Evolutionary conservation across 2,329 filamentous ascomycete genomes (phyloP), one percentile per base, ranked within the genome.

Genomic region (Fusarium anthophilum): DNA sequence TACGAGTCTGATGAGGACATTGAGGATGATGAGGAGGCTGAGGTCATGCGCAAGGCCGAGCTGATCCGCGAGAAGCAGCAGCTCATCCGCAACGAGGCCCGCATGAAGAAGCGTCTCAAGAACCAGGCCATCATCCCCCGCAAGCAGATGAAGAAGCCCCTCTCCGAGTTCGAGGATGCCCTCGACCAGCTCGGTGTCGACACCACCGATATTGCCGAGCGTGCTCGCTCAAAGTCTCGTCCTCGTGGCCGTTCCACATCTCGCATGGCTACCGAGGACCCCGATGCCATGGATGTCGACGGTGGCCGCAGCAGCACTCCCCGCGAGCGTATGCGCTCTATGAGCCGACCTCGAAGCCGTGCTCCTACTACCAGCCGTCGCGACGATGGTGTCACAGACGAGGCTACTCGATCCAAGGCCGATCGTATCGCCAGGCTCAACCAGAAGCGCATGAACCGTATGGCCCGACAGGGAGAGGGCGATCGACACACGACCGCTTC

Each of bases 401-500:
- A 91, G 74, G 83, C 82, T 61, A 86, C 89, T 56, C 90, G 93
- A 76, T 88, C 87, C 69, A 97, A 96, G 89, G 95, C 94, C 43
- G 95, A 98, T 83, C 91, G 92, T 79, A 87, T 97, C 82, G 89
- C 91, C 81, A 98, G 98, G 89, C 86, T 99, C 81, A 89, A 92
- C 79, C 97, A 99, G 91, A 95, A 96, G 89, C 96, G 95, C 90
- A 98, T 97, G 95, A 99, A 99, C 87, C 91, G 96, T 75, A 96
- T 97, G 93, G 96, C 96, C 50, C 92, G 95, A 83, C 94, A 97
- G 88, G 96, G 96, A 88, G 96, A 99, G 87, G 95, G 93, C 71
- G 96, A 99, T 88, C 91, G 97, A 82, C 96, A 98, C 85, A 91
- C 91, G 71, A 92, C 92, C 63, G 93, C 93, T 43, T 89, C 93